Evolutionary conservation across 257 asterid genomes (phyloP).

Genomic region (Misopates orontium): DNA sequence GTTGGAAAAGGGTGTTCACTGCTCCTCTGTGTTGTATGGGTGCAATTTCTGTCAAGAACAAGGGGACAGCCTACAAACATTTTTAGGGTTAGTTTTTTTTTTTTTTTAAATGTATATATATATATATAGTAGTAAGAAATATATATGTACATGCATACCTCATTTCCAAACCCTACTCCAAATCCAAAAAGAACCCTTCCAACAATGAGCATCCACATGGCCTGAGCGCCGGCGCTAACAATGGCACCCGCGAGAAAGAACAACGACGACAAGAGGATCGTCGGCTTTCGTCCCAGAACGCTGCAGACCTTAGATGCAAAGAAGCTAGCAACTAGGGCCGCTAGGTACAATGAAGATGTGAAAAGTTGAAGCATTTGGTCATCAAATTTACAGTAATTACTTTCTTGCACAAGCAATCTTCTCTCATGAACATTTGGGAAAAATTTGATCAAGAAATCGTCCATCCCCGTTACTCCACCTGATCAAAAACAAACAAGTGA

Average conservation of each 20-base stretch:
- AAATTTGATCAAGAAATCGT: constrained; percentile 69
- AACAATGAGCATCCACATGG: constrained; percentile 44
- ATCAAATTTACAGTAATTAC: constrained; percentile 79
- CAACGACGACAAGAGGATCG: constrained; percentile 51
- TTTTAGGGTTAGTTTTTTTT: no score
- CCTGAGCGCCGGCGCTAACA: constrained; percentile 43
- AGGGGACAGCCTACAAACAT: constrained; percentile 67
- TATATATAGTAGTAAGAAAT: no score
- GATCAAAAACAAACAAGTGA: no score
- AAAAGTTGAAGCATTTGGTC: constrained; percentile 77
- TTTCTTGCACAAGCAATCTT: constrained; percentile 41
- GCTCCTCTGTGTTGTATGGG: constrained; percentile 75
- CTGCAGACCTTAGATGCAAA: constrained; percentile 72
- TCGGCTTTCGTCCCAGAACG: constrained; percentile 54
- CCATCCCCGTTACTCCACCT: constrained; percentile 91
- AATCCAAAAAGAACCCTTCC: constrained; percentile 73
- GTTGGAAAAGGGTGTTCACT: constrained; percentile 79
- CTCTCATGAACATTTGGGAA: constrained; percentile 54
- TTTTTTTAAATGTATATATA: no score
- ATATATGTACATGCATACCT: constrained; percentile 37
- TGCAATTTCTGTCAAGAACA: constrained; percentile 79
- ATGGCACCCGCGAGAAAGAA: constrained; percentile 60
- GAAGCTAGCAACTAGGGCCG: constrained; percentile 73
- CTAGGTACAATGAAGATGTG: constrained; percentile 74
- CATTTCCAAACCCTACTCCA: constrained; percentile 90